phyloP scores from a whole-genome alignment of 768 basidiomycete genomes.

The Calocera viscosa region DNA sequence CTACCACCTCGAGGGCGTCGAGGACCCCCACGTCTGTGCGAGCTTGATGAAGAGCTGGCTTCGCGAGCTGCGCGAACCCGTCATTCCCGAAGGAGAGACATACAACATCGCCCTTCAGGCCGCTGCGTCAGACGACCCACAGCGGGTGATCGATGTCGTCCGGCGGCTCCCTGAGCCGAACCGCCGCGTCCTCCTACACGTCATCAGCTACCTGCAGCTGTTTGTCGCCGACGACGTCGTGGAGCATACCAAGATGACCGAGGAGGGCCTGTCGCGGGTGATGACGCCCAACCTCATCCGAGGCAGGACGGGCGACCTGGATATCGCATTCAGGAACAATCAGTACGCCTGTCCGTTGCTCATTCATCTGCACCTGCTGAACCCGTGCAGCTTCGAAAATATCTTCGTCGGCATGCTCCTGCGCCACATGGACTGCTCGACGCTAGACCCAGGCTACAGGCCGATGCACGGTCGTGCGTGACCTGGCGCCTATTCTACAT shows the following conservation, averaged over 20 bases:
- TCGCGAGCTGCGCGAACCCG: slow-evolving; percentile 81
- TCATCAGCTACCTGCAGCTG: slow-evolving; percentile 80
- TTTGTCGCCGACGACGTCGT: slow-evolving; percentile 72
- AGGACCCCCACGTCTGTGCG: slow-evolving; percentile 82
- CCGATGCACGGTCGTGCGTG: slow-evolving; percentile 52
- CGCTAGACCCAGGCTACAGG: slow-evolving; percentile 62
- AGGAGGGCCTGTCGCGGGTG: slow-evolving; percentile 74
- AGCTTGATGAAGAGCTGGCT: slow-evolving; percentile 89
- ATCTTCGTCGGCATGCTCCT: slow-evolving; percentile 77
- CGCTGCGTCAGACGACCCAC: slow-evolving; percentile 42
- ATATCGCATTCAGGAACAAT: slow-evolving; percentile 81
- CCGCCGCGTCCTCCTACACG: slow-evolving; percentile 71
- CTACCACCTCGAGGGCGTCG: slow-evolving; percentile 64
- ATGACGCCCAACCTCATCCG: slow-evolving; percentile 85
- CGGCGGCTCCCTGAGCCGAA: slow-evolving; percentile 67
- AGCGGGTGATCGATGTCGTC: slow-evolving; percentile 61
- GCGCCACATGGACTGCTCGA: slow-evolving; percentile 60
- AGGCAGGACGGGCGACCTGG: slow-evolving; percentile 77
- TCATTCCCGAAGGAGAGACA: slow-evolving; percentile 68
- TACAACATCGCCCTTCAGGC: slow-evolving; percentile 79
- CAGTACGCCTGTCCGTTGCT: slow-evolving; percentile 44
- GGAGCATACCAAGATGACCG: slow-evolving; percentile 56
- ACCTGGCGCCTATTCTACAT: background rate
- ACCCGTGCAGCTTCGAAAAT: slow-evolving; percentile 58
- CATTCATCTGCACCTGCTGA: slow-evolving; percentile 11